phyloP scores from a whole-genome alignment of 1,284 basidiomycete species.

The Rhizoctonia solani region DNA sequence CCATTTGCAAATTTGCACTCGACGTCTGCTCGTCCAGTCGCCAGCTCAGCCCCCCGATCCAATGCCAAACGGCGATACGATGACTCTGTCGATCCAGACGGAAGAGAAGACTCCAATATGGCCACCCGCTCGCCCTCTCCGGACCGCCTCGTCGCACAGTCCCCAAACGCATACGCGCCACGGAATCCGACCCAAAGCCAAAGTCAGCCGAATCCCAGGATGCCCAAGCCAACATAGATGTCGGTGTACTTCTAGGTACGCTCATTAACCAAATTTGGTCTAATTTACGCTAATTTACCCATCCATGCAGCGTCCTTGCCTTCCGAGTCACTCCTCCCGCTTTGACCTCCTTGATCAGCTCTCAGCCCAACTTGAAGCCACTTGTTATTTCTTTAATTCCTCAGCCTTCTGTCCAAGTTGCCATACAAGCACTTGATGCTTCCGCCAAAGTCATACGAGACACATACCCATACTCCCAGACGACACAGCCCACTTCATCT shows the following conservation, averaged over 20 bases:
- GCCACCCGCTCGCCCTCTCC: conserved; percentile 30
- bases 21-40: conserved; percentile 36
- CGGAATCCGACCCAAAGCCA: conserved; percentile 42
- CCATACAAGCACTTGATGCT: conserved; percentile 65
- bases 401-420: conserved; percentile 72
- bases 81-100: conserved; percentile 54
- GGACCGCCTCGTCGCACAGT: conserved; percentile 29
- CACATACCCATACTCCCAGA: conserved; percentile 75
- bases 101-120: conserved; percentile 29
- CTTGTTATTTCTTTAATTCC: conserved; percentile 73
- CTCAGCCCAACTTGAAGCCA: conserved; percentile 69
- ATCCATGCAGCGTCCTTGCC: conserved; percentile 48
- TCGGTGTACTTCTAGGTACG: conserved; percentile 77
- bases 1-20: neutral
- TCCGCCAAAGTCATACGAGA: conserved; percentile 73
- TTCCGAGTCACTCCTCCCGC: conserved; percentile 71
- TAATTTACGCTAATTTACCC: neutral
- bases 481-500: conserved; percentile 47
- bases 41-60: conserved; percentile 44
- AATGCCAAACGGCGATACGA: conserved; percentile 66
- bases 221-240: conserved; percentile 60
- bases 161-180: conserved; percentile 40
- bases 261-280: conserved; percentile 33
- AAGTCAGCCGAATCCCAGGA: conserved; percentile 38
- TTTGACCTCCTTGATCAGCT: conserved; percentile 63